Base-by-base conservation (phyloP, 1,284 basidiomycete genomes). In the Termitomyces sp. region DNA sequence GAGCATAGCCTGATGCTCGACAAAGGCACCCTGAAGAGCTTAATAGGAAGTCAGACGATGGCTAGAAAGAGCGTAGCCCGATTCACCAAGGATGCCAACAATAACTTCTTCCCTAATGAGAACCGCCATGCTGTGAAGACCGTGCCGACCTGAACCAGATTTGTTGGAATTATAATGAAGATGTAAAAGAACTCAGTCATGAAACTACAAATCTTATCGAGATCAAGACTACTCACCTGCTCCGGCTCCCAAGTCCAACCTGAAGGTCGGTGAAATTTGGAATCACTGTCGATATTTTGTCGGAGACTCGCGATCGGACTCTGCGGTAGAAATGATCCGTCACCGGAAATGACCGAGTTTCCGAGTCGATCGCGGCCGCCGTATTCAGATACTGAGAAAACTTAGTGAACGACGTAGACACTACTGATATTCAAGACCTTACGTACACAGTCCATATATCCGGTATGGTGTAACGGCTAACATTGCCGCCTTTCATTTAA, bases 1-100 rank as follows among this genome's bases (percentile, higher is more conserved):
- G 52, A 94, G 75, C 60, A 86, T 83, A 10, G 74, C 71, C 67
- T 89, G 79, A 70, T 98, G 96, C 73, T 99, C 95, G 38, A 82
- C 79, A 68, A 98, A 98, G 4, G 94, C 94, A 51, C 95, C 96
- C 71, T 98, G 96, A 42, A 98, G 79, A 50, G 95, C 96, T 87
- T 43, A n/a, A 43, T 17, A 15, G 13, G 39, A 41, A 26, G 8
- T 24, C 30, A 38, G 30, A 26, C 9, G 8, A 26, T 19, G 12
- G 17, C 34, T 10, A 4, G 13, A 9, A n/a, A 39, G 28, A 46
- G 7, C 36, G 40, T 44, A 21, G 26, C 4, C 13, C 24, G 9
- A 56, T 68, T 61, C 63, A 74, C 75, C 74, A 48, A 77, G 70
- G 43, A 77, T 72, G 26, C 75, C 75, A 50, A 76, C 67, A 45